Evolutionary conservation across 495 filamentous ascomycete species (phyloP), one percentile per base, ranked within the genome.

Genomic region (Penicillium salamii): DNA sequence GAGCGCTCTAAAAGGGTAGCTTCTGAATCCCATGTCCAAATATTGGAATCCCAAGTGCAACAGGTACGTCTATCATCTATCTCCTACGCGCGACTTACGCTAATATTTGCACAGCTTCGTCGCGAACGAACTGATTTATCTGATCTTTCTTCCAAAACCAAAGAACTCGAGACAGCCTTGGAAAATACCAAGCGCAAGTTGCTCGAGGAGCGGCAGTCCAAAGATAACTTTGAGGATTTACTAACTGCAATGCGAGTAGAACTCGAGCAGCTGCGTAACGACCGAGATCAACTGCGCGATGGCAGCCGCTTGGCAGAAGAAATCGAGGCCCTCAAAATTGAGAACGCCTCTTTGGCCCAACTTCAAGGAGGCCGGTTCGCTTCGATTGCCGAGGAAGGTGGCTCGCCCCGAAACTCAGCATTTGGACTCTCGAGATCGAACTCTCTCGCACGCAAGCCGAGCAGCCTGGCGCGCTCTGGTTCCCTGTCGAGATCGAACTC

Each of bases 201-300:
- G 14, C 76, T 78, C 3, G 91, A 97, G 60, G 95, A 98, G 68
- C 78, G 88, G 24, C 83, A 88, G 63, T 82, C 86, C 50, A 97
- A 95, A 62, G 88, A 90, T 63, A 97, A 93, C 56, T 93, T 96
- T 59, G 90, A 96, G 63, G 91, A 96, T 63, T 75, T 97, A 32
- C 76, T 96, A 24, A 82, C 82, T 8, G 93, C 89, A 18, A 81
- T 97, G 58, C 85, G 87, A 50, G 78, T 83, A 3, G 90, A 98
- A 59, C 72, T 96, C 8, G 83, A 89, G 56, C 86, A 85, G 55
- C 81, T 90, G 46, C 79, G 86, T 14, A 89, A 95, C 51, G 93
- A 98, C 64, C 79, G 90, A 21, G 93, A 97, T 66, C 89, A 95
- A 52, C 82, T 97, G 9, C 84, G 88, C 19, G 91, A 97, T 52